Evolutionary conservation across 768 basidiomycete species (phyloP), one percentile per base, ranked within the genome.

Genomic region (Thelephora aurantiotincta): DNA sequence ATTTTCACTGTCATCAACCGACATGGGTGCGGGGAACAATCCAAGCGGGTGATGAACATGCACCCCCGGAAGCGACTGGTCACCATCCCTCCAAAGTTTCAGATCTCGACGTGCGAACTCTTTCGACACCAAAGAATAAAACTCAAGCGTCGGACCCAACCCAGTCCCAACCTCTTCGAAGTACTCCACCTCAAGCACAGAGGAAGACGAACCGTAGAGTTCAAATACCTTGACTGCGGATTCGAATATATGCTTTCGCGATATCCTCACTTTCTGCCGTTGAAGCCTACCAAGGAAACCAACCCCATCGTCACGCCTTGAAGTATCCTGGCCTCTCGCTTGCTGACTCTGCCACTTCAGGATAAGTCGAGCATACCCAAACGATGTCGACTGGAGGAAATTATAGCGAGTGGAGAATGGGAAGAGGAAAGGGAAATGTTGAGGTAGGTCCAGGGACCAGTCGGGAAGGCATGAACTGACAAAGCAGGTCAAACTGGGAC

Each of bases 141-240:
- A 99, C 66, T 99, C 96, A 19, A 98, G 72, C 20, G 96, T 98
- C 6, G 96, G 96, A 2, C 96, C 96, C 11, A 99, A 69, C 16
- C 96, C 96, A 6, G 94, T 98, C 16, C 96, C 96, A 43, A 97
- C 93, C 69, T 99, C 96, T 58, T 96, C 91, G 58, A 97, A 97
- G 67, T 97, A 98, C 66, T 99, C 93, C 45, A 98, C 91, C 61
- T 99, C 96, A 36, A 99, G 74, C 18, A 97, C 79, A 0, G 91
- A 91, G 3, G 85, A 87, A 2, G 89, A 91, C 0, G 89, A 88
- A 1, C 96, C 96, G 56, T 97, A 99, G 44, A 98, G 76, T 59
- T 94, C 92, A 53, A 99, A 89, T 7, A 93, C 89, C 63, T 97
- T 97, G 58, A 93, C 82, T 1, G 91, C 92, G 16, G 92, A 94